Base-by-base conservation (phyloP, 2,329 filamentous ascomycete genomes). In the Clarireedia hainanense region DNA sequence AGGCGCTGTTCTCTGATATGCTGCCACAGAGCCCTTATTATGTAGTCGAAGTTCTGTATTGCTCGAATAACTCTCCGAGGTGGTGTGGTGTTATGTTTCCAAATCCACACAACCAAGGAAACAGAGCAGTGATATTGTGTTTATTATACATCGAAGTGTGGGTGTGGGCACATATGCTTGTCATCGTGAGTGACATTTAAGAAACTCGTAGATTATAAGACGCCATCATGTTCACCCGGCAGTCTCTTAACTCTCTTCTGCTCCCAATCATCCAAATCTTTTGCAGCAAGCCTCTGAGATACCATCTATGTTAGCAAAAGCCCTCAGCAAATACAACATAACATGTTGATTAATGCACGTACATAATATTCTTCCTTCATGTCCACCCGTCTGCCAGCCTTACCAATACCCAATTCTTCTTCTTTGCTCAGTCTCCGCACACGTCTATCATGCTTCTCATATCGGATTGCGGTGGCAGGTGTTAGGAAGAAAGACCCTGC, bases 241-340 rank as follows among this genome's bases (percentile, higher is more conserved):
- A 96, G 79, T 69, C 94, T 79, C 75, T 96, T 84, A 10, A 97
- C 91, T 52, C 95, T 84, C 73, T 94, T 95, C 74, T 97, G 94
- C 71, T 97, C 92, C 94, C 94, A 99, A 68, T 90, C 81, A 67
- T 99, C 92, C 59, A 97, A 74, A 69, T 97, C 94, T 71, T 95
- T 95, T 34, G 89, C 88, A 64, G 89, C 88, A 40, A 89, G 76
- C 73, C 84, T 83, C 88, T 94, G 71, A 56, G 43, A 17, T 45
- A 17, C n/a, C 47, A 34, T 56, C 17, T 37, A 61, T 58, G 63
- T 58, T 50, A 52, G 53, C 15, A 30, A 50, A 45, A 17, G 2
- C 48, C 42, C 34, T 50, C 6, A 5, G 49, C 45, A 15, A 26
- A 27, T 20, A 15, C 15, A 12, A 37, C 39, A 24, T 17, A 12